phyloP scores from a whole-genome alignment of 768 basidiomycete species.

The Amyloporia xantha region DNA sequence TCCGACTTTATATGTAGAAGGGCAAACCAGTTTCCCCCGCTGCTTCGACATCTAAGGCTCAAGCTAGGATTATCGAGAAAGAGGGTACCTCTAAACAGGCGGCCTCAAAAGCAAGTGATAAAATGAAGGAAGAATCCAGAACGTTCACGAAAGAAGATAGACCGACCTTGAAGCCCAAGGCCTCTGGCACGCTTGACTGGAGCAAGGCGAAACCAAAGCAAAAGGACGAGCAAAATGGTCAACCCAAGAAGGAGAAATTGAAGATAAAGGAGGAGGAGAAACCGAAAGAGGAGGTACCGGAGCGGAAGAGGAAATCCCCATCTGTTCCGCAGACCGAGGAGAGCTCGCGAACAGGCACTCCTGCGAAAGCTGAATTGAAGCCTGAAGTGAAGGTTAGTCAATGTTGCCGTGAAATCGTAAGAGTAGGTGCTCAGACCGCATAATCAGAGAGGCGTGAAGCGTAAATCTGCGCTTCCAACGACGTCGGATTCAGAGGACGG shows the following conservation, averaged over 20 bases:
- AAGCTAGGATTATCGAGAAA: slow-evolving; percentile 7
- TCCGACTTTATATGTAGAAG: slow-evolving; percentile 4
- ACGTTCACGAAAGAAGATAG: slow-evolving; percentile 19
- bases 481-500: slow-evolving; percentile 21
- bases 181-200: slow-evolving; percentile 52
- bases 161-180: slow-evolving; percentile 25
- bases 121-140: not conserved
- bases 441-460: slow-evolving; percentile 26
- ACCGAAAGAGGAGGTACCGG: slow-evolving; percentile 8
- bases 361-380: too few species aligned
- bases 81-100: not conserved
- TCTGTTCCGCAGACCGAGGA: not conserved
- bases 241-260: slow-evolving; percentile 11
- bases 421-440: too few species aligned
- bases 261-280: slow-evolving; percentile 11
- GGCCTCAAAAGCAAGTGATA: not conserved
- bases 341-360: too few species aligned
- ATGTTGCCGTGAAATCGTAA: not conserved
- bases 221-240: slow-evolving; percentile 30
- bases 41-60: slow-evolving; percentile 9
- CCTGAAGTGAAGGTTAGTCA: slow-evolving; percentile 11
- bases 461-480: slow-evolving; percentile 19
- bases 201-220: slow-evolving; percentile 49
- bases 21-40: slow-evolving; percentile 15
- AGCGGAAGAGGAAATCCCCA: slow-evolving; percentile 8